Conservation (phyloP, 106 monocot genomes). For the Dactylorhiza incarnata region DNA sequence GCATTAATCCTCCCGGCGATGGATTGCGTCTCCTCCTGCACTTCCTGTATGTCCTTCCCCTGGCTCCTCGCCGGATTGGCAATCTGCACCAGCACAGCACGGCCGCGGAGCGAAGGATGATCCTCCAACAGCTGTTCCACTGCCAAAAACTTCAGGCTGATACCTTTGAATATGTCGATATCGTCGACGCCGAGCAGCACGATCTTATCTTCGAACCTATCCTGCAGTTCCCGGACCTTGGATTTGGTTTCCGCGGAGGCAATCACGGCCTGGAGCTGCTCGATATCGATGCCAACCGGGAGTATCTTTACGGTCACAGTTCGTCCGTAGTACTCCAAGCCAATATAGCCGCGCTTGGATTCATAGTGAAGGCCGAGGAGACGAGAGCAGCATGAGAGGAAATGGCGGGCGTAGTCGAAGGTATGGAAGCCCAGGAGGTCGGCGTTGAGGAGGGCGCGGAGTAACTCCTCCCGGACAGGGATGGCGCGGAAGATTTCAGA, state of each 20-base stretch:
- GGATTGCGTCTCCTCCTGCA: constrained; percentile 26
- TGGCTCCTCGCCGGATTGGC: constrained; percentile 52
- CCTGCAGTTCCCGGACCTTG: constrained; percentile 15
- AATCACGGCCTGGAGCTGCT: constrained; percentile 21
- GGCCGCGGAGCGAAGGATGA: constrained; percentile 22
- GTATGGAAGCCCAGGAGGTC: constrained; percentile 59
- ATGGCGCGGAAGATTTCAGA: constrained; percentile 45
- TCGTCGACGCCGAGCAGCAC: constrained; percentile 43
- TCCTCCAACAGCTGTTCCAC: constrained; percentile 53
- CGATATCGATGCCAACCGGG: constrained; percentile 36
- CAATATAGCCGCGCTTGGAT: constrained; percentile 37
- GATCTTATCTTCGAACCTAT: constrained; percentile 10
- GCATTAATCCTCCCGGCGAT: constrained; percentile 30
- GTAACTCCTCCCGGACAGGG: constrained; percentile 33
- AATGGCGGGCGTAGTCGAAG: constrained; percentile 54
- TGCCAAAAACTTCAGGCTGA: constrained; percentile 51
- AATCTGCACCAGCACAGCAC: constrained; percentile 66
- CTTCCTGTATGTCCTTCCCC: constrained; percentile 51
- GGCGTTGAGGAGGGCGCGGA: constrained; percentile 38
- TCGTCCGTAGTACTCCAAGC: constrained; percentile 36
- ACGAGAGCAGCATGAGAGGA: constrained; percentile 44
- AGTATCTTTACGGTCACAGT: constrained; percentile 48
- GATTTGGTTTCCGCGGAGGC: constrained; percentile 14
- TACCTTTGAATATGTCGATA: constrained; percentile 56
- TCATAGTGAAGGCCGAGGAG: constrained; percentile 42